Conservation (phyloP, 2,329 filamentous ascomycete species). For the Apiospora marii region DNA sequence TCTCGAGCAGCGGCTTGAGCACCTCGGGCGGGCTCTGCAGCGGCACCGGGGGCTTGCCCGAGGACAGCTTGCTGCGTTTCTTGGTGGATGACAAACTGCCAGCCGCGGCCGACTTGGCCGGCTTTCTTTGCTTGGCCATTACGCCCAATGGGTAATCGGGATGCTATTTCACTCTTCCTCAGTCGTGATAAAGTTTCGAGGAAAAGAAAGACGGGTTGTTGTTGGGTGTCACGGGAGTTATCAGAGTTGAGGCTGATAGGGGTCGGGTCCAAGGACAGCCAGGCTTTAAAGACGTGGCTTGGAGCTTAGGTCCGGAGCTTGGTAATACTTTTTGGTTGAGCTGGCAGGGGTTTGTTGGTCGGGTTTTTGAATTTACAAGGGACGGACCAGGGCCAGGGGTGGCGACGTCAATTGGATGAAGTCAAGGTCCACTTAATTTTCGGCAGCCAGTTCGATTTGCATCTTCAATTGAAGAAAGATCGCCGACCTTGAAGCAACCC, state of each 20-base stretch:
- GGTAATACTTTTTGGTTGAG: not conserved
- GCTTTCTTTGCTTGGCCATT: slow-evolving; percentile 41
- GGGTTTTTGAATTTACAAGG: not conserved
- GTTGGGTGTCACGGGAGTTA: not conserved
- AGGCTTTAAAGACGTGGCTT: slow-evolving; percentile 9
- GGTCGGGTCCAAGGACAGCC: not conserved
- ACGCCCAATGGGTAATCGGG: not conserved
- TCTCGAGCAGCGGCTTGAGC: slow-evolving; percentile 71
- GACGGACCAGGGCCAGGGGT: not conserved
- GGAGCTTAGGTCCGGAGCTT: slow-evolving; percentile 1
- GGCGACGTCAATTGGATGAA: slow-evolving; percentile 13
- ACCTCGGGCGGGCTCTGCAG: slow-evolving; percentile 72
- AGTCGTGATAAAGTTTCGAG: not conserved
- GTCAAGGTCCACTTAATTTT: slow-evolving; percentile 2
- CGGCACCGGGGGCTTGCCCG: slow-evolving; percentile 62
- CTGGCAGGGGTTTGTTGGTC: not conserved
- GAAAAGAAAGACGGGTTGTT: not conserved
- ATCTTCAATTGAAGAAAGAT: not conserved
- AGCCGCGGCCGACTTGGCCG: not conserved
- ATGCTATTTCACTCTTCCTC: not conserved
- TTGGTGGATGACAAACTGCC: slow-evolving; percentile 16
- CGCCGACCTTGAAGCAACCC: not conserved
- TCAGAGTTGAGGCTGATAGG: slow-evolving; percentile 8
- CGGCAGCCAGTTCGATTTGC: not conserved
- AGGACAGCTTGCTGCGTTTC: slow-evolving; percentile 40